Evolutionary conservation across 768 basidiomycete genomes (phyloP).

Genomic region (Lentinula sp.): DNA sequence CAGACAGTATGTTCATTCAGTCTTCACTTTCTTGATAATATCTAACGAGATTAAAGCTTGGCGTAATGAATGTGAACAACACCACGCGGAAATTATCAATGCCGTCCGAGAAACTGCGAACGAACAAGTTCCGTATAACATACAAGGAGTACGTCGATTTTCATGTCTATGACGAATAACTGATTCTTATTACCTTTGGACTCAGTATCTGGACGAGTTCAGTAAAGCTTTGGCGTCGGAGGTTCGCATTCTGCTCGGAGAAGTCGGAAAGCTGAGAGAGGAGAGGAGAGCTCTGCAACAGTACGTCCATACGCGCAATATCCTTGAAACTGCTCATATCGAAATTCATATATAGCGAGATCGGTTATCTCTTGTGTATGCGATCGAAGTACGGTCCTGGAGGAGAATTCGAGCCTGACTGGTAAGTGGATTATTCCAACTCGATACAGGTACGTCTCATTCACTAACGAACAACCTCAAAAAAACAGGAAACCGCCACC

Average conservation of each 20-base stretch:
- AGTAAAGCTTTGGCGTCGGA: slow-evolving; percentile 79
- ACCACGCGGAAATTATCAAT: slow-evolving; percentile 62
- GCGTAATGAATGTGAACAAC: slow-evolving; percentile 58
- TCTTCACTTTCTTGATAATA: not conserved
- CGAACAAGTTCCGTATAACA: slow-evolving; percentile 78
- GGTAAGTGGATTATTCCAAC: slow-evolving; percentile 33
- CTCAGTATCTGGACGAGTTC: slow-evolving; percentile 86
- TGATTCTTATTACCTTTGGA: not conserved
- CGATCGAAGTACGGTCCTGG: slow-evolving; percentile 79
- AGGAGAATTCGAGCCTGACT: slow-evolving; percentile 81
- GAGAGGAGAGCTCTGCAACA: slow-evolving; percentile 73
- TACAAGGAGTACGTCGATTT: slow-evolving; percentile 58
- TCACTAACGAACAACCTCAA: slow-evolving; percentile 9
- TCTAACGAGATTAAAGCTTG: slow-evolving; percentile 39
- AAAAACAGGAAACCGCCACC: slow-evolving; percentile 36
- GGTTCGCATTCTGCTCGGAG: slow-evolving; percentile 76
- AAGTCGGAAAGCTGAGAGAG: slow-evolving; percentile 80
- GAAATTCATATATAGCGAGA: slow-evolving; percentile 42
- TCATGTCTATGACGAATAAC: not conserved
- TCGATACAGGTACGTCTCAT: not conserved
- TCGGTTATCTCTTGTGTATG: slow-evolving; percentile 64
- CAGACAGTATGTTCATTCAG: slow-evolving; percentile 42
- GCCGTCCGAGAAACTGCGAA: slow-evolving; percentile 67
- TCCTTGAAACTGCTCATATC: not conserved
- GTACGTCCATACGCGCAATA: slow-evolving; percentile 36